Evolutionary conservation across 371 early-diverging fungal species (phyloP), one percentile per base, ranked within the genome.

Genomic region (Apophysomyces trapeziformis): DNA sequence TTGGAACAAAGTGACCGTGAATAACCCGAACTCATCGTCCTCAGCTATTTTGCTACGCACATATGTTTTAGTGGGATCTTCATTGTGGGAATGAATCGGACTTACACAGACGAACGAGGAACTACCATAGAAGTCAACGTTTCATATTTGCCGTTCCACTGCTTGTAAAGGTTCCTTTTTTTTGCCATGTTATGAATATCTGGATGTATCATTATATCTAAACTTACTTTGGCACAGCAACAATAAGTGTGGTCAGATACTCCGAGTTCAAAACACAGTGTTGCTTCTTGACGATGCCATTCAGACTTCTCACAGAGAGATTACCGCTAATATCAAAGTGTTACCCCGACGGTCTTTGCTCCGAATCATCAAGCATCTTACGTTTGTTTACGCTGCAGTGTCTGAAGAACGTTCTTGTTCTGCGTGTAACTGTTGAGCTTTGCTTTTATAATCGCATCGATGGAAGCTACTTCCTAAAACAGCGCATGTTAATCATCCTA

Each of bases 21-120:
- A 97, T 21, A 99, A 82, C n/a, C 86, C 88, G 73, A 92, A 98
- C 64, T 98, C 99, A 16, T 93, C 88, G 76, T 99, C 99, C 69
- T 96, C 95, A 0, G 93, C 89, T 63, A 98, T 90, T 73, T 87
- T 87, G 57, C 92, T 92, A 68, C 9, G 16, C 37, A 60, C 54
- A 47, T 7, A 54, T 38, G 44, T n/a, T 12, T 11, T 16, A 21
- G 32, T 8, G 13, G 21, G 14, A 18, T 41, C 13, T 11, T 16
- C 39, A 0, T n/a, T 9, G 35, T 45, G 3, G 11, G 16, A 13
- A 4, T 26, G 32, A 26, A 26, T 26, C 32, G 32, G 16, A 73
- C 89, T 75, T 88, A 95, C 94, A 84, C 78, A 64, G 94, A 87
- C 0, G 98, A 97, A 39, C 99, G 90, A 26, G 99, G 99, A 7